Percentiles rank a stretch among this genome's conserved stretches.
These are phyloP conservation scores for Colletotrichum musicola DNA, from an alignment of 2,329 filamentous ascomycete species.

Conservation along the genomic window DNA sequence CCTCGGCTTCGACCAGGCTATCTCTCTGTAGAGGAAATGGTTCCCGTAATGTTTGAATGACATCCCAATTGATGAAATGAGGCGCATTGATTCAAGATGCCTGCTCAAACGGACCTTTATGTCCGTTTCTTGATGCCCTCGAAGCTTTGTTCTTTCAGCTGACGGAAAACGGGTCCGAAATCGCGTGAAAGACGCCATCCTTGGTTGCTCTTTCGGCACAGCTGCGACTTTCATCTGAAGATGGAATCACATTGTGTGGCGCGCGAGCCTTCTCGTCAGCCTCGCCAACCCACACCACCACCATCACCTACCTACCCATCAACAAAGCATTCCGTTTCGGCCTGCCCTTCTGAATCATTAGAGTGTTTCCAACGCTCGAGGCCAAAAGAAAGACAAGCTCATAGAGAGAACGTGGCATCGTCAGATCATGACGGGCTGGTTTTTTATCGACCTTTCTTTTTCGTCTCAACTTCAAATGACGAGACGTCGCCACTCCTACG, in stretches of 20 bases:
- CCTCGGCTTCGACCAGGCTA: slow-evolving; percentile 6
- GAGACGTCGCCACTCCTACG: not conserved
- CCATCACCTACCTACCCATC: not conserved
- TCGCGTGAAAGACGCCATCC: not conserved
- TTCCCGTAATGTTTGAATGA: slow-evolving; percentile 28
- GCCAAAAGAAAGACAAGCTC: slow-evolving; percentile 1
- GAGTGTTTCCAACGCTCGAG: slow-evolving; percentile 1
- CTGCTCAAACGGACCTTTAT: not conserved
- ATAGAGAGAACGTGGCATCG: not conserved
- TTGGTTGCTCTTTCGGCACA: slow-evolving; percentile 7
- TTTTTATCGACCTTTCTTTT: not conserved
- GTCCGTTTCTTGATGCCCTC: not conserved
- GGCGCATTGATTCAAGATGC: not conserved
- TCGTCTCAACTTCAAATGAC: slow-evolving; percentile 15
- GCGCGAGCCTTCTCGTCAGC: not conserved
- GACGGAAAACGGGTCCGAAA: not conserved
- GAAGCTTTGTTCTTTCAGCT: not conserved
- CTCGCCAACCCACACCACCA: slow-evolving; percentile 9
- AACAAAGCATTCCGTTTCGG: slow-evolving; percentile 1
- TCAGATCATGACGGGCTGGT: not conserved
- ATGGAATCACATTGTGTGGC: not conserved
- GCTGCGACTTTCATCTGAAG: slow-evolving; percentile 7
- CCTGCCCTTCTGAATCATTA: slow-evolving; percentile 11
- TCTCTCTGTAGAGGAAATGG: slow-evolving; percentile 27
- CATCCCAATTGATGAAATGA: slow-evolving; percentile 10